Conservation (phyloP, 441 rosid genomes). For the Adansonia grandidieri region DNA sequence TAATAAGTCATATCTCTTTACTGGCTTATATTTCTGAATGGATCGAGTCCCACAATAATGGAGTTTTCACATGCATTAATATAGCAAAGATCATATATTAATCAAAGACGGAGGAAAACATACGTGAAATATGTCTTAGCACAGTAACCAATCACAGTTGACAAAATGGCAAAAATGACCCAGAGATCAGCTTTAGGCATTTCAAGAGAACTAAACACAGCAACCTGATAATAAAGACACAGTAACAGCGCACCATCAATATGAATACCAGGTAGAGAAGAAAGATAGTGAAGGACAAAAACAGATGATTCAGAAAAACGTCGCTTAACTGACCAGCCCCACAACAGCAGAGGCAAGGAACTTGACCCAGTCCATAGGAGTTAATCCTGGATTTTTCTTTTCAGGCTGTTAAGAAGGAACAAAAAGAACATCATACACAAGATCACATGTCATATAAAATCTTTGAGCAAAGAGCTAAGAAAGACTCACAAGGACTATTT, state of each 20-base stretch:
- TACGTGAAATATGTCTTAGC: slow-evolving; percentile 99
- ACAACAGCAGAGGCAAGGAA: slow-evolving; percentile 78
- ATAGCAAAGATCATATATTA: neutral
- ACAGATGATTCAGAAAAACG: slow-evolving; percentile 20
- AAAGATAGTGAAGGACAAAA: slow-evolving; percentile 2
- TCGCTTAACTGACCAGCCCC: slow-evolving; percentile 74
- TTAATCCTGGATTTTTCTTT: slow-evolving; percentile 94
- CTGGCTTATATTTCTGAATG: slow-evolving; percentile 1
- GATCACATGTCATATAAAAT: slow-evolving; percentile 3
- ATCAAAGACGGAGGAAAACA: slow-evolving; percentile 39
- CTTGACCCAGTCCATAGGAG: slow-evolving; percentile 98
- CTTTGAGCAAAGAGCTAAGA: slow-evolving; percentile 10
- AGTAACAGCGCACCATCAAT: slow-evolving; percentile 12
- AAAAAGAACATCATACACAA: slow-evolving; percentile 23
- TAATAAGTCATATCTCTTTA: neutral
- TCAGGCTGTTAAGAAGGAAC: slow-evolving; percentile 63
- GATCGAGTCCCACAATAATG: neutral
- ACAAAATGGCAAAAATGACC: slow-evolving; percentile 84
- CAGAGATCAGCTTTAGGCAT: slow-evolving; percentile 87
- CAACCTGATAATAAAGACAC: slow-evolving; percentile 55
- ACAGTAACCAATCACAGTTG: slow-evolving; percentile 93
- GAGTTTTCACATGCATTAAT: neutral
- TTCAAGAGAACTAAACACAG: slow-evolving; percentile 76
- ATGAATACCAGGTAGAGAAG: slow-evolving; percentile 24
- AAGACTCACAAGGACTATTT: slow-evolving; percentile 88